Base-by-base conservation (phyloP, 1,284 basidiomycete species). In the Apiotrichum akiyoshidainum region DNA sequence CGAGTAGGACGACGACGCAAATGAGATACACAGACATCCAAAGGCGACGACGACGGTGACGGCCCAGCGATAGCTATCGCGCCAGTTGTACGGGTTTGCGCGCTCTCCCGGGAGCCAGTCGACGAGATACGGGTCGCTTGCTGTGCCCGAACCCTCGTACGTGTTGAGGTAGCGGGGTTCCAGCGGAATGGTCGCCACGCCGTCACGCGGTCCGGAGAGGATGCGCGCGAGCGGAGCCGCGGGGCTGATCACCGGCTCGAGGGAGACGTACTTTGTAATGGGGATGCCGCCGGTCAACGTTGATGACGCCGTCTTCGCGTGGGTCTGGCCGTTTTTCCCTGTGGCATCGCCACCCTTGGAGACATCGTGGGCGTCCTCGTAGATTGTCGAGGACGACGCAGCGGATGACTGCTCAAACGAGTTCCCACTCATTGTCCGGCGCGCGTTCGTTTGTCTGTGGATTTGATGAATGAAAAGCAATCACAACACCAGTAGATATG, bases 61-160 rank as follows among this genome's bases (percentile, higher is more conserved):
- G 10, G 50, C 19, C 73, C 74, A 74, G 52, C 79, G 85, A 82
- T 56, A 81, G 67, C 64, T 39, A 33, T 74, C 80, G 2, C 77
- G 66, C 84, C 85, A 88, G 68, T 85, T 86, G 74, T 84, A 85
- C 2, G 86, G 86, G 66, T 86, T 82, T 49, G 84, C 83, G 14
- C 79, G 74, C 63, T 87, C 86, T 50, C 81, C 77, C 1, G 77
- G 66, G 37, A 82, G 78, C 85, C 84, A 73, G 59, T 72, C 71
- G 50, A 73, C 70, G 16, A 72, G 48, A 57, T 62, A 73, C 12
- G 71, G 71, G 22, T 66, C 60, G 5, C 59, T 58, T 16, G n/a
- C 16, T 0, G 71, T 70, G 0, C 71, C 71, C 19, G 19, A 13
- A 7, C 71, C 71, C 12, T 60, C 59, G 56, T 68, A 71, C 2